Base-by-base conservation (phyloP, 2,329 filamentous ascomycete genomes). In the Purpureocillium lavendulum region DNA sequence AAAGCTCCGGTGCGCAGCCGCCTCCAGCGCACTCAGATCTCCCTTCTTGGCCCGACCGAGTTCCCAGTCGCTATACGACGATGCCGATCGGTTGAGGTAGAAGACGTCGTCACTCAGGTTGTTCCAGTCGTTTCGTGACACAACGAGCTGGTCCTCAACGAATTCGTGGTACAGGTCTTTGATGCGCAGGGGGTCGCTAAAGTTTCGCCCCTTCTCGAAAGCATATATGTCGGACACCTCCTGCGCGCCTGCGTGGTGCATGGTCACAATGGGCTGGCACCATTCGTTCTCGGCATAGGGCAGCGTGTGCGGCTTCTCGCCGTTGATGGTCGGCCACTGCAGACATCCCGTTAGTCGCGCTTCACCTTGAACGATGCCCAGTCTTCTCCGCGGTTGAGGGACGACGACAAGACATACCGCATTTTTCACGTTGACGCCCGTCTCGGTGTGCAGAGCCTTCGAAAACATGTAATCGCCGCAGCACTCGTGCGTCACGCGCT, bases 211-310 rank as follows among this genome's bases (percentile, higher is more conserved):
- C 45, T 60, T 60, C 49, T 77, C 73, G 48, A 68, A 75, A n/a
- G 67, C 60, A 64, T 67, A 73, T 31, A 77, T 61, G 9, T 57
- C 58, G 17, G 64, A 67, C 4, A 75, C 58, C 39, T 77, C 74
- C 41, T 73, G 63, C 44, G 64, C 61, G 15, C 61, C 61, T 45
- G 73, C 61, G 51, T 75, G 71, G 50, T 75, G 71, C 71, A 77
- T 75, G 5, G 73, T 75, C 2, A 69, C 61, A 33, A 75, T 60
- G 8, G 73, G 69, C 36, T 75, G 68, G 51, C 73, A 77, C 72
- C 73, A 77, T 44, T 72, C 60, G n/a, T 54, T 56, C 2, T 55
- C 46, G 30, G 61, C 60, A 43, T 64, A 75, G 2, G 66, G 62
- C n/a, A 77, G 52, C 1, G 65, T 73, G 36, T 61, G 56, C 3